Base-by-base conservation (phyloP, 129 eudicot species). In the Centrapalus pauciflorus region DNA sequence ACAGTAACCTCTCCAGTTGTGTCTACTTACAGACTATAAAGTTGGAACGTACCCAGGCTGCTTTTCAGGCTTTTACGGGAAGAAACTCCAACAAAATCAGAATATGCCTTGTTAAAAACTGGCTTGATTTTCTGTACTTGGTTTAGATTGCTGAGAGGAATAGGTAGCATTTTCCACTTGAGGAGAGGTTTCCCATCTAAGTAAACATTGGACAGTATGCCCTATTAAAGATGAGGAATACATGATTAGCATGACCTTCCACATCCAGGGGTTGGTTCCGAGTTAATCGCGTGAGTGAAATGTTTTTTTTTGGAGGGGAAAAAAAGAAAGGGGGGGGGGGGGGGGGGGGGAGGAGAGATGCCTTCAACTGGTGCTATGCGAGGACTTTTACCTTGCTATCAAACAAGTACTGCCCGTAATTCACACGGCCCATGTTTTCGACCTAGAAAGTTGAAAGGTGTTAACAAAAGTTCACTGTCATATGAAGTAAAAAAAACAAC, bases 341-440 rank as follows among this genome's bases (percentile, higher is more conserved):
- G n/a, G n/a, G n/a, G n/a, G n/a, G n/a, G n/a, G n/a, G n/a, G n/a
- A n/a, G n/a, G n/a, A n/a, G n/a, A n/a, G n/a, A n/a, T n/a, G n/a
- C n/a, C n/a, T n/a, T n/a, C n/a, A 70, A 20, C 30, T 45, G 58
- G 78, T 29, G 50, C 49, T 74, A 40, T 3, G 60, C 41, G 43
- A 21, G 64, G 32, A 60, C 37, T 16, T 68, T 59, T 76, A 92
- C 98, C 96, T 92, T 92, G 60, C 82, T 81, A 84, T 92, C 98
- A 59, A 74, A 85, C 64, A 83, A 12, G 67, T 77, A 83, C 55
- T 65, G 77, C 43, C 98, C 98, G 64, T 92, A 85, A 79, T 92
- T 92, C 21, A 92, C 63, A 55, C 95, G 96, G 27, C 98, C 98
- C 96, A 88, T 82, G 82, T 92, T 92, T 70, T 92, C 98, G 49